Base-by-base conservation (phyloP, 2,329 filamentous ascomycete genomes). In the Dothideomycetidae sp. region DNA sequence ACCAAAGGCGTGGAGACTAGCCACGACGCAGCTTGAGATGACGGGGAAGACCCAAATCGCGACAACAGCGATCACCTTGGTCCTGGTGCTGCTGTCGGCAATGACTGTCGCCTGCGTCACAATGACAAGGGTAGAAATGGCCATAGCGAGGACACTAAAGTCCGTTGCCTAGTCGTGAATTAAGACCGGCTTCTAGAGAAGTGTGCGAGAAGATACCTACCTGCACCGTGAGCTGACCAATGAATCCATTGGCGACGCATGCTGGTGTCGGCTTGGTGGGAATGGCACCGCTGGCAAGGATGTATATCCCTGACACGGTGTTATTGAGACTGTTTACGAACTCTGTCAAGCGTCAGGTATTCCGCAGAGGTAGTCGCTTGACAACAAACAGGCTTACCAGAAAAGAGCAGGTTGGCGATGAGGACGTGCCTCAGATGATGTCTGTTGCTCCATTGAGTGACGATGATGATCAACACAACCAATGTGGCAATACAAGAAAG, bases 201-300 rank as follows among this genome's bases (percentile, higher is more conserved):
- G n/a, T n/a, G n/a, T n/a, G n/a, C n/a, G n/a, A n/a, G n/a, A n/a
- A n/a, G n/a, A n/a, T n/a, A n/a, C n/a, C n/a, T n/a, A n/a, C n/a
- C 46, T 66, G 62, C 10, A 65, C 63, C 2, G 59, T 63, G 32
- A 64, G 51, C 37, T 67, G 64, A 15, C 61, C 61, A 26, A 64
- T 42, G 49, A 59, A 63, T 21, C 62, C 64, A 44, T 66, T 67
- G 12, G 58, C 39, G 5, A 51, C 51, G 43, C 63, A 67, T 3
- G 53, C 55, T 0, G 47, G 10, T 10, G 58, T 55, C 5, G 50
- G 41, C 4, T 38, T 29, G n/a, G 60, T 44, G 10, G 53, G 17
- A n/a, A n/a, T n/a, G 30, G 42, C 45, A 0, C 42, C 42, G 19
- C 53, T 47, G 3, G 43, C 42, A 3, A 61, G 45, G 10, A 55